A percentile compares a stretch with the other conserved stretches of the same genome.
phyloP scores from a whole-genome alignment of 169 alveolate genomes.

The Eimeria brunetti region DNA sequence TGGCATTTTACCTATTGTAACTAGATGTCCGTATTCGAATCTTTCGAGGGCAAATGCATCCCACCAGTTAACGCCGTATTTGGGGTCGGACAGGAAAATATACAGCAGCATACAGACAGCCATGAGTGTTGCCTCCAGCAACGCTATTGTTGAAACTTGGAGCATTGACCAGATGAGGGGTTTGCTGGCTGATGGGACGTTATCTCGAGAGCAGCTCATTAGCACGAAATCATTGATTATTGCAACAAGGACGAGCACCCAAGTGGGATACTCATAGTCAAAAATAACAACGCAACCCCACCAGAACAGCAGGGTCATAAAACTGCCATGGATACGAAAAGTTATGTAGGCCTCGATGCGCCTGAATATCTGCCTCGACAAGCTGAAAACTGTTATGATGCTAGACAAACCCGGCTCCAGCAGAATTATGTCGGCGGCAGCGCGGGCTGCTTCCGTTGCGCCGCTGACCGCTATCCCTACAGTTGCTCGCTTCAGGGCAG shows the following conservation, averaged over 20 bases:
- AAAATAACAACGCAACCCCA: constrained; percentile 80
- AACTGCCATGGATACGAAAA: constrained; percentile 82
- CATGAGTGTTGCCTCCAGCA: constrained; percentile 71
- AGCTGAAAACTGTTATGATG: constrained; percentile 89
- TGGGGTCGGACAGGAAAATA: constrained; percentile 68
- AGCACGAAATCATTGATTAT: constrained; percentile 81
- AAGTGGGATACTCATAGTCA: constrained; percentile 72
- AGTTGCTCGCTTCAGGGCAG: constrained; percentile 95
- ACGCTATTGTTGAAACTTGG: constrained; percentile 54
- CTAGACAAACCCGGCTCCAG: constrained; percentile 93
- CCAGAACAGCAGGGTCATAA: constrained; percentile 83
- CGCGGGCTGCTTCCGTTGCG: constrained; percentile 93
- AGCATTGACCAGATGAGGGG: constrained; percentile 82
- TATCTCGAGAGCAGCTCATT: constrained; percentile 81
- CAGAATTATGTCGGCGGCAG: constrained; percentile 92
- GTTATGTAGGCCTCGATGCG: constrained; percentile 90
- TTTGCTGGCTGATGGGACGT: constrained; percentile 73
- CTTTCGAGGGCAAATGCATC: constrained; percentile 32
- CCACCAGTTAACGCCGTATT: constrained; percentile 75
- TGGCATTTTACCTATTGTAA: constrained; percentile 1
- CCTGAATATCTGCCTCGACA: constrained; percentile 91
- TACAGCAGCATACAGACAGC: constrained; percentile 68
- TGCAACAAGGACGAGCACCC: constrained; percentile 79
- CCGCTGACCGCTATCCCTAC: constrained; percentile 96
- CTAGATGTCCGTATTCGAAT: constrained; percentile 10